Evolutionary conservation across 495 filamentous ascomycete genomes (phyloP).

Genomic region (Lasiosphaeria miniovina): DNA sequence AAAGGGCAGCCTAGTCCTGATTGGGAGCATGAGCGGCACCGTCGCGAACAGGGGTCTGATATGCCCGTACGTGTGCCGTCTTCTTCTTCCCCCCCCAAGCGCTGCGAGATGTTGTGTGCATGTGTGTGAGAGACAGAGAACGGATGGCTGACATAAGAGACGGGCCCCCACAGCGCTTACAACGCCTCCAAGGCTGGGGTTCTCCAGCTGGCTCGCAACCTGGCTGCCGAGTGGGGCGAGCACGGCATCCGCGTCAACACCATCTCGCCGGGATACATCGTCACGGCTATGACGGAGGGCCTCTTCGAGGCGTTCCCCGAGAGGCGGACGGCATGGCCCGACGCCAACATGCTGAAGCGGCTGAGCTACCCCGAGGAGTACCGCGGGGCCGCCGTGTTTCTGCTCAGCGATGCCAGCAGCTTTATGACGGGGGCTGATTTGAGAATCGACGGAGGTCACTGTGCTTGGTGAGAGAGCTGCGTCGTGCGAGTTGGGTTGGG

Average conservation of each 20-base stretch:
- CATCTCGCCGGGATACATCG: constrained; percentile 91
- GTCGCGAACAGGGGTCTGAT: constrained; percentile 65
- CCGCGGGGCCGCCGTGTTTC: constrained; percentile 74
- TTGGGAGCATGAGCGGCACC: constrained; percentile 77
- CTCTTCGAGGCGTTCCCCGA: constrained; percentile 76
- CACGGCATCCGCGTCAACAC: constrained; percentile 93
- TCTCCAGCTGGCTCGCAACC: constrained; percentile 76
- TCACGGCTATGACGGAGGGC: constrained; percentile 84
- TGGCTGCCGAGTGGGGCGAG: constrained; percentile 84
- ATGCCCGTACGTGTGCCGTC: constrained; percentile 38
- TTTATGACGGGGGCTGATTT: constrained; percentile 84
- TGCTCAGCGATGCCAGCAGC: constrained; percentile 80
- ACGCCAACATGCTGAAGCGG: constrained; percentile 83
- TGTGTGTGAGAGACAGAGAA: neutral
- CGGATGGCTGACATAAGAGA: neutral
- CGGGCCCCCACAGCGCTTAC: constrained; percentile 61
- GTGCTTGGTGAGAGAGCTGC: constrained; percentile 59
- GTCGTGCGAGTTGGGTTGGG: neutral
- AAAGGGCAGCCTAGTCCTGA: constrained; percentile 66
- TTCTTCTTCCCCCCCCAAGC: neutral
- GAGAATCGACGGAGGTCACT: constrained; percentile 78
- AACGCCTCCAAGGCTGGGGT: constrained; percentile 90
- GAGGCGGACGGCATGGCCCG: constrained; percentile 72
- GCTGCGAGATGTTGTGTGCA: too few relatives aligned
- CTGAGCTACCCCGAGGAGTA: constrained; percentile 81